Base-by-base conservation (phyloP, 768 basidiomycete genomes). In the Chalciporus sphaerocephalus region DNA sequence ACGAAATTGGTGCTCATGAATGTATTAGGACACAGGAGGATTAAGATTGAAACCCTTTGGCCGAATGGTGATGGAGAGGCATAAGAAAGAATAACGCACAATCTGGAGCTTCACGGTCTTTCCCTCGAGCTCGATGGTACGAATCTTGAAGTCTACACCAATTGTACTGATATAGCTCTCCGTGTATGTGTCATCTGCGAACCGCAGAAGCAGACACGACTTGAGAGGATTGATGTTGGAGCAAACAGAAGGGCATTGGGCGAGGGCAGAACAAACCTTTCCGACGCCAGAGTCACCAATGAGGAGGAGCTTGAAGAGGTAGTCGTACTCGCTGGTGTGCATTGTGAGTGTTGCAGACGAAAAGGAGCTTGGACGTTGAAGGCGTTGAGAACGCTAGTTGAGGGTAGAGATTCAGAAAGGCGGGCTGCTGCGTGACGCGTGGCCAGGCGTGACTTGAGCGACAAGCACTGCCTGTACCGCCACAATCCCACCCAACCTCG, bases 81-180 rank as follows among this genome's bases (percentile, higher is more conserved):
- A 9, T 1, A 44, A 35, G 25, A 33, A 34, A 17, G 42, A 46
- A 52, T 45, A 34, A 71, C 94, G 70, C 60, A 96, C 94, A 70
- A 98, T 98, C 73, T 98, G 95, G 48, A 98, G 79, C 70, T 97
- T 98, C 68, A 97, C 91, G 1, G 90, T 91, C 85, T 96, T 96
- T 48, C 95, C 95, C 62, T 98, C 95, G 44, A 98, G 78, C 67
- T 98, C 95, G 70, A 98, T 97, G 27, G 95, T 98, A 50, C 95
- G 82, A 73, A 98, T 97, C 85, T 94, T 95, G 74, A 96, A 96
- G 74, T 96, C 93, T 47, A 97, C 92, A 54, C 96, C 96, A 69
- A 97, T 98, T 30, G 95, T 97, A 48, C 86, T 89, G 65, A 98
- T 94, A 70, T 95, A 97, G 57, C 88, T 92, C 67, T 95, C 92